phyloP scores from a whole-genome alignment of 2,329 filamentous ascomycete genomes.

The Chrysosporium keratinophilum region DNA sequence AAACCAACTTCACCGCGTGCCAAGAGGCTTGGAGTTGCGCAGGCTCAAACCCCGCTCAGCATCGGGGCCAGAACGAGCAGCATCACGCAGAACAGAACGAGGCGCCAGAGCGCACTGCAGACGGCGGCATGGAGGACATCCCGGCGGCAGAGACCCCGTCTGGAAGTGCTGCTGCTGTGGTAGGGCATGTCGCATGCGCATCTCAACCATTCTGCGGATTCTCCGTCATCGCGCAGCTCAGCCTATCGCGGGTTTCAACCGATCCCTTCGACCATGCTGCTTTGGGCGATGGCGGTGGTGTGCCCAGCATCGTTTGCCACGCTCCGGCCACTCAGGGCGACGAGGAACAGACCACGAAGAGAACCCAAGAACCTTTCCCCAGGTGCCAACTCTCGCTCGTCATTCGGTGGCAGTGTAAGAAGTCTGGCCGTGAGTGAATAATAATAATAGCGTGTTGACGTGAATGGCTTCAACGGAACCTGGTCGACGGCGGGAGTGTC shows the following conservation, averaged over 20 bases:
- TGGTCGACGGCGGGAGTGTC: background rate
- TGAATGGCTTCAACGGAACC: constrained; percentile 2
- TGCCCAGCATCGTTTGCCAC: background rate
- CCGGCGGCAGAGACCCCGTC: background rate
- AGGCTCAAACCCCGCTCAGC: background rate
- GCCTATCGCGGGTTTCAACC: background rate
- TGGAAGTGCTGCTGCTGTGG: background rate
- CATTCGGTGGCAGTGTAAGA: background rate
- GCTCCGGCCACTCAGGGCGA: background rate
- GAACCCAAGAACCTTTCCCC: constrained; percentile 5
- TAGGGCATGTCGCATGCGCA: constrained; percentile 7
- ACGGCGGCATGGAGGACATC: background rate
- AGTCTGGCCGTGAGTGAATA: too few species aligned
- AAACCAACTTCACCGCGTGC: background rate
- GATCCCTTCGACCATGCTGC: background rate
- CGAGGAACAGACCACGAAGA: background rate
- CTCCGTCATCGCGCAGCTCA: constrained; percentile 1
- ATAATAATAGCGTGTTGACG: background rate
- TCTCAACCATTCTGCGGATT: background rate
- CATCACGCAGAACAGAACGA: background rate
- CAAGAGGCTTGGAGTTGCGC: constrained; percentile 1
- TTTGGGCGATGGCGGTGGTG: constrained; percentile 1
- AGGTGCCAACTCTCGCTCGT: background rate
- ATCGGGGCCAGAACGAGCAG: background rate
- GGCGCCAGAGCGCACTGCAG: background rate